phyloP scores from a whole-genome alignment of 2,329 filamentous ascomycete genomes.

The Cylindrodendrum hubeiense region DNA sequence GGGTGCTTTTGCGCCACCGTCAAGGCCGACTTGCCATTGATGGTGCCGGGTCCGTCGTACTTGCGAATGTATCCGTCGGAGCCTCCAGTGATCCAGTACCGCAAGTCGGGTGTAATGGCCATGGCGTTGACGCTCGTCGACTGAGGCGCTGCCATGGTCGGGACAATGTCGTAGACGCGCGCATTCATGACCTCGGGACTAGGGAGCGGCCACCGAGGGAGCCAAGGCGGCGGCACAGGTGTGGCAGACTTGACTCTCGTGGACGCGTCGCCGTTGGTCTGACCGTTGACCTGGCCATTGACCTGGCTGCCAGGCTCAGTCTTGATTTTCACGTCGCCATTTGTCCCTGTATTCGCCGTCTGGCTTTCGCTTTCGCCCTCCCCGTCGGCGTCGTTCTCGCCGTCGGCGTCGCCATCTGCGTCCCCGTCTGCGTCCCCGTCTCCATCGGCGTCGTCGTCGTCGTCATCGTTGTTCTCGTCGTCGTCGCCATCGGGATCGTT shows the following conservation, averaged over 20 bases:
- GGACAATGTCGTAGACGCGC: constrained; percentile 90
- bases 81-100: constrained; percentile 94
- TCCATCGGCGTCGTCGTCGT: constrained; percentile 52
- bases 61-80: constrained; percentile 97
- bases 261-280: constrained; percentile 32
- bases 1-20: constrained; percentile 97
- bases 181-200: constrained; percentile 84
- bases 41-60: constrained; percentile 94
- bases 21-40: constrained; percentile 92
- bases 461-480: constrained; percentile 51
- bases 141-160: constrained; percentile 96
- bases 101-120: constrained; percentile 90
- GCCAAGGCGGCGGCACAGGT: constrained; percentile 37
- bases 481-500: constrained; percentile 50
- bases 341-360: neutral
- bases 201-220: constrained; percentile 67
- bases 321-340: constrained; percentile 48
- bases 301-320: neutral
- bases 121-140: constrained; percentile 96
- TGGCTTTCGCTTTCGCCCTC: constrained; percentile 57
- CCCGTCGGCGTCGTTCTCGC: constrained; percentile 55
- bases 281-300: constrained; percentile 49
- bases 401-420: constrained; percentile 53
- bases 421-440: constrained; percentile 51
- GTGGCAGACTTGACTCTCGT: constrained; percentile 45